Percentiles rank a stretch among this genome's conserved stretches.
These are phyloP conservation scores for Fusarium falciforme DNA, from an alignment of 2,329 filamentous ascomycete species.

Conservation along the genomic window DNA sequence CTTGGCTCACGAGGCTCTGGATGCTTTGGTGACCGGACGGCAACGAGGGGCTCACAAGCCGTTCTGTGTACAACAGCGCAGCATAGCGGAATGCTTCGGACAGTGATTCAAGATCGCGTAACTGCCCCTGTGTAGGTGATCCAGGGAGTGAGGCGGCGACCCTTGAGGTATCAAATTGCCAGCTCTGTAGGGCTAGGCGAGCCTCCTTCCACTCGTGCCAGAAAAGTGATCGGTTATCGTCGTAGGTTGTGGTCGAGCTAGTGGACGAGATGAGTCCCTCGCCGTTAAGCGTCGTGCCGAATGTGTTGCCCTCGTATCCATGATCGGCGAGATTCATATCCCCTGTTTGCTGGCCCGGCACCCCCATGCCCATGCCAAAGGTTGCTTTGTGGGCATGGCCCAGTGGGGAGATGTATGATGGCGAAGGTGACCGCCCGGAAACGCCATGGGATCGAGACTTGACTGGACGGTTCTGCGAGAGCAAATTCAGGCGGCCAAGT, in stretches of 20 bases:
- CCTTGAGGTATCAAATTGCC: conserved; percentile 76
- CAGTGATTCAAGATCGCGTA: conserved; percentile 81
- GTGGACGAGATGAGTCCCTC: conserved; percentile 62
- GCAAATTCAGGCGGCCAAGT: conserved; percentile 84
- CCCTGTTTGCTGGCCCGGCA: conserved; percentile 44
- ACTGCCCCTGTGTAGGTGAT: conserved; percentile 67
- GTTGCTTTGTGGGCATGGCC: conserved; percentile 56
- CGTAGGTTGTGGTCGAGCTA: conserved; percentile 58
- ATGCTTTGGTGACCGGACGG: conserved; percentile 81
- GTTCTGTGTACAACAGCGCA: conserved; percentile 89
- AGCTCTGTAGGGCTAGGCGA: conserved; percentile 79
- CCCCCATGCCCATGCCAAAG: conserved; percentile 31
- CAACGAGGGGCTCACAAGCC: conserved; percentile 80
- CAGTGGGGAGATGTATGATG: conserved; percentile 53
- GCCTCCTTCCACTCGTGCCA: conserved; percentile 90
- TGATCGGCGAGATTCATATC: conserved; percentile 59
- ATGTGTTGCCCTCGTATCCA: conserved; percentile 76
- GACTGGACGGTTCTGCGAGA: conserved; percentile 76
- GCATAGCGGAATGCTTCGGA: conserved; percentile 93
- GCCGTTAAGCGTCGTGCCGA: conserved; percentile 66
- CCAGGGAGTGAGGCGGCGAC: conserved; percentile 63
- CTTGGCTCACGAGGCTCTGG: conserved; percentile 83
- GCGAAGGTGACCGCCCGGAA: conserved; percentile 50
- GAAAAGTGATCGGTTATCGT: conserved; percentile 74
- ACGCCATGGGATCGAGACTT: conserved; percentile 43